phyloP scores from a whole-genome alignment of 2,329 filamentous ascomycete species.

The Stromatinia cepivora region DNA sequence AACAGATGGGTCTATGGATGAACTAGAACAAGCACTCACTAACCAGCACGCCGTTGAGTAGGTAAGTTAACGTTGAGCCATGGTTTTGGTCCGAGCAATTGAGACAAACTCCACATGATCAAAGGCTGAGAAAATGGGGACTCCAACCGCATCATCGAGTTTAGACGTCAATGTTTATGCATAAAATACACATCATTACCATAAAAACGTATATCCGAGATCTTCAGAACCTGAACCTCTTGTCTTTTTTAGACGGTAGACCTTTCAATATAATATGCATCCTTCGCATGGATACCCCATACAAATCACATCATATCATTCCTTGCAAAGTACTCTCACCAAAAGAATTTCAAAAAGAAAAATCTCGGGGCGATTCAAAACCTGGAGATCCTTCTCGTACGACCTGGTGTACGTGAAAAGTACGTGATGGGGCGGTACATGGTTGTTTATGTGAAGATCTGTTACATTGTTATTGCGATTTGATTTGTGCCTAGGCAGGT shows the following conservation, averaged over 20 bases:
- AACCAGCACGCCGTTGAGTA: not conserved
- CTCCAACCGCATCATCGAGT: slow-evolving; percentile 1
- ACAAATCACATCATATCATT: not conserved
- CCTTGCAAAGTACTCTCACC: too few species aligned
- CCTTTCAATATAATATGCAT: not conserved
- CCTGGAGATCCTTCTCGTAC: not conserved
- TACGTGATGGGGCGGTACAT: not conserved
- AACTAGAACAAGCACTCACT: not conserved
- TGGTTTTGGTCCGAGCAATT: slow-evolving; percentile 5
- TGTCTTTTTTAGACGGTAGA: not conserved
- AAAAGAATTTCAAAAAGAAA: not conserved
- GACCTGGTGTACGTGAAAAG: not conserved
- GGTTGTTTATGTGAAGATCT: not conserved
- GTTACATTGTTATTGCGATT: not conserved
- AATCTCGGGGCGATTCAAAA: not conserved
- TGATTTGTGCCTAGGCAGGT: not conserved
- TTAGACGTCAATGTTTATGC: too few species aligned
- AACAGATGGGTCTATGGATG: not conserved
- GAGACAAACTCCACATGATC: slow-evolving; percentile 14
- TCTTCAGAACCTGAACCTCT: not conserved
- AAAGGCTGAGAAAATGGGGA: slow-evolving; percentile 7
- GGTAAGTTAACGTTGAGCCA: not conserved
- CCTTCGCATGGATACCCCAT: not conserved
- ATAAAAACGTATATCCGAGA: not conserved
- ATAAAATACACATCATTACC: too few species aligned